These are phyloP conservation scores for Serendipita sp. DNA, from an alignment of 768 basidiomycete species.

Conservation along the genomic window DNA sequence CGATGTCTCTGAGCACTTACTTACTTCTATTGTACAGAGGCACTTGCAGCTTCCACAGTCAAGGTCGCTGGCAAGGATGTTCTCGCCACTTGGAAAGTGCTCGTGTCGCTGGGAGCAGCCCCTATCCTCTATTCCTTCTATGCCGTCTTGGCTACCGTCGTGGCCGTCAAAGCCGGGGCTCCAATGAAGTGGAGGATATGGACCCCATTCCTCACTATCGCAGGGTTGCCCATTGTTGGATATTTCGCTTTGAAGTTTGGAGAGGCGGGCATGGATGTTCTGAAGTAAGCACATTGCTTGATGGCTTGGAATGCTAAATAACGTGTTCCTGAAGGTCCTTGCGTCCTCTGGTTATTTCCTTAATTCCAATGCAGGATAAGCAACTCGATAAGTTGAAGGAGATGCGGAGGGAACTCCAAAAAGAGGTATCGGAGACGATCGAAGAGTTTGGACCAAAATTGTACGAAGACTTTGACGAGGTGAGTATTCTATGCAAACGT, in stretches of 20 bases:
- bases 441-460: conserved; percentile 80
- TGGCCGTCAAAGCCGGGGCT: conserved; percentile 52
- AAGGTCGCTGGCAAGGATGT: conserved; percentile 95
- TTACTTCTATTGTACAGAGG: conserved; percentile 39
- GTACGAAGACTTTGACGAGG: conserved; percentile 77
- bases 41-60: conserved; percentile 85
- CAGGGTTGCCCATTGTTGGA: conserved; percentile 71
- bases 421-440: conserved; percentile 69
- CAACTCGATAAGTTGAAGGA: conserved; percentile 61
- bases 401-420: conserved; percentile 58
- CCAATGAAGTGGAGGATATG: conserved; percentile 48
- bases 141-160: conserved; percentile 56
- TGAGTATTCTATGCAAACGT: conserved; percentile 17
- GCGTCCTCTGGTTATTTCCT: conserved; percentile 71
- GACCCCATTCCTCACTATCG: conserved; percentile 64
- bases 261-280: conserved; percentile 92
- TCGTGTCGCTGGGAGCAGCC: conserved; percentile 82
- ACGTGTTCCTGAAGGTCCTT: conserved; percentile 47
- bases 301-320: conserved; percentile 8
- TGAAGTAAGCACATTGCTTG: conserved; percentile 47
- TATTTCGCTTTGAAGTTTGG: conserved; percentile 93
- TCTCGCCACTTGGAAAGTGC: conserved; percentile 94
- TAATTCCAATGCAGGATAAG: conserved; percentile 77
- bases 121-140: conserved; percentile 77
- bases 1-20: no score